phyloP scores from a whole-genome alignment of 148 eudicot genomes.

The Fagopyrum homotropicum region DNA sequence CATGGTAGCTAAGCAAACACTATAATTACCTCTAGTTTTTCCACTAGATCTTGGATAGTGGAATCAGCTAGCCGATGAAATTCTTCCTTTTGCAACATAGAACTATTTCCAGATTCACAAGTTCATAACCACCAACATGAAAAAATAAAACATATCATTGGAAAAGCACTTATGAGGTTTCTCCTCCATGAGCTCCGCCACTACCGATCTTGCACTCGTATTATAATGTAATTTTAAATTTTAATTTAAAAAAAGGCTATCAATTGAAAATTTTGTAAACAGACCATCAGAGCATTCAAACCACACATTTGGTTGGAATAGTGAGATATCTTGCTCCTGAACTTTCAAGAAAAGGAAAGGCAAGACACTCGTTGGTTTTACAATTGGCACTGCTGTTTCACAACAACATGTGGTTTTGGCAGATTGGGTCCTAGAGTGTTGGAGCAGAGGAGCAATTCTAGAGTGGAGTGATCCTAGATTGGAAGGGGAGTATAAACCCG shows the following conservation, averaged over 20 bases:
- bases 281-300: conserved; percentile 2
- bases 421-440: conserved; percentile 16
- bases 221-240: background rate
- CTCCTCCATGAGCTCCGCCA: too few relatives aligned
- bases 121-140: conserved; percentile 1
- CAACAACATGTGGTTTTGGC: conserved; percentile 16
- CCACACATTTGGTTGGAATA: conserved; percentile 23
- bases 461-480: conserved; percentile 18
- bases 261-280: background rate
- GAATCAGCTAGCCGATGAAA: conserved; percentile 75
- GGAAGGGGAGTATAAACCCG: conserved; percentile 6
- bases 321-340: conserved; percentile 24
- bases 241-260: background rate
- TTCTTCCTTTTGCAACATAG: conserved; percentile 74
- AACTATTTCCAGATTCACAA: conserved; percentile 51
- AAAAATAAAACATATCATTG: conserved; percentile 8
- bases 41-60: conserved; percentile 76
- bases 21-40: conserved; percentile 70
- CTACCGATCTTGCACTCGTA: background rate
- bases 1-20: background rate
- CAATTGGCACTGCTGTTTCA: conserved; percentile 12
- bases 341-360: conserved; percentile 15
- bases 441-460: conserved; percentile 19
- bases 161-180: background rate
- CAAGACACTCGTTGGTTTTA: conserved; percentile 18